phyloP scores from a whole-genome alignment of 1,284 basidiomycete genomes.

The Sphaerobolus stellatus region DNA sequence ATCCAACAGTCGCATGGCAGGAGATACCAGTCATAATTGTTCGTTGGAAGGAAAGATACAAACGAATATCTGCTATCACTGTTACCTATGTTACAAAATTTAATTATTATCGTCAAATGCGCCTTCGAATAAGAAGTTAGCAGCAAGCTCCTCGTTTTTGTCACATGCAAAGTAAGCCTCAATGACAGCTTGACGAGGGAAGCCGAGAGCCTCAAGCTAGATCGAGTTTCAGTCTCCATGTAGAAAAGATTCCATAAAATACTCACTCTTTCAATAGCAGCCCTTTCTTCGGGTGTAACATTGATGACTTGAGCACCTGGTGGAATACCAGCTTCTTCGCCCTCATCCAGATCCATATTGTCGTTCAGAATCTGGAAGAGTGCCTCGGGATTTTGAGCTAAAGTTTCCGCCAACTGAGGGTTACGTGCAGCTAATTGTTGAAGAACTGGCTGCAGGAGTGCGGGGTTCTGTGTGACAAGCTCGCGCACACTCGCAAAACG shows the following conservation, averaged over 20 bases:
- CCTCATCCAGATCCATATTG: slow-evolving; percentile 40
- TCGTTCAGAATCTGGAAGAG: slow-evolving; percentile 62
- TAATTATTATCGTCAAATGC: slow-evolving; percentile 53
- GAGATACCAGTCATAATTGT: too few relatives aligned
- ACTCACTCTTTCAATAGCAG: slow-evolving; percentile 82
- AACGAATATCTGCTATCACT: too few relatives aligned
- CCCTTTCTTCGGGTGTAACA: slow-evolving; percentile 81
- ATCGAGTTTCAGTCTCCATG: slow-evolving; percentile 14
- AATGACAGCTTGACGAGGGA: slow-evolving; percentile 72
- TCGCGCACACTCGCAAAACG: slow-evolving; percentile 70
- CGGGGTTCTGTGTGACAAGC: slow-evolving; percentile 75
- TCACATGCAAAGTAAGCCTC: slow-evolving; percentile 92
- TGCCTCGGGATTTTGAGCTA: slow-evolving; percentile 72
- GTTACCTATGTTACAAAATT: too few relatives aligned
- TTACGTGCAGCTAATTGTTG: slow-evolving; percentile 79
- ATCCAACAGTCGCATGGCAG: too few relatives aligned
- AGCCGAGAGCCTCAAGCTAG: slow-evolving; percentile 84
- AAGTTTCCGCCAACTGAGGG: slow-evolving; percentile 67
- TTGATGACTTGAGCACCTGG: slow-evolving; percentile 70
- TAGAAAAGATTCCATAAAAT: slow-evolving; percentile 1
- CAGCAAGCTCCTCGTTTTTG: slow-evolving; percentile 93
- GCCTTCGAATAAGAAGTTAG: slow-evolving; percentile 85
- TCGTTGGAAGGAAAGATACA: too few relatives aligned
- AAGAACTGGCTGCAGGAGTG: slow-evolving; percentile 72
- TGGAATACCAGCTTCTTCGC: slow-evolving; percentile 46